phyloP scores from a whole-genome alignment of 257 asterid genomes.

The Fraxinus anomala region DNA sequence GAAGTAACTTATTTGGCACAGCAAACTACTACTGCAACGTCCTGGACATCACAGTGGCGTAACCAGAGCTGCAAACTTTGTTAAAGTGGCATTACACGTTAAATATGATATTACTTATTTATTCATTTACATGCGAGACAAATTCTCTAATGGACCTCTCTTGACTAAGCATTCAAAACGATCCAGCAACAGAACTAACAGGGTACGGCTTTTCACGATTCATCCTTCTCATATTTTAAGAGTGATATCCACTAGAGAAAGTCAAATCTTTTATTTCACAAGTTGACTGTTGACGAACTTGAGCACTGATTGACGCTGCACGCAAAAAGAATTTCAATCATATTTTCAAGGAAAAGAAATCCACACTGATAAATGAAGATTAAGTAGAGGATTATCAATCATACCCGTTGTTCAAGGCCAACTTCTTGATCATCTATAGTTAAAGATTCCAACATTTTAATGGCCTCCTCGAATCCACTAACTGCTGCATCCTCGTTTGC shows the following conservation, averaged over 20 bases:
- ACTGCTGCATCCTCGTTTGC: conserved; percentile 65
- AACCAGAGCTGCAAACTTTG: neutral
- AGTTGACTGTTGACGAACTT: conserved; percentile 72
- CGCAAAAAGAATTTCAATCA: conserved; percentile 19
- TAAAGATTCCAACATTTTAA: conserved; percentile 60
- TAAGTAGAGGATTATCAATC: conserved; percentile 2
- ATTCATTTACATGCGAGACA: neutral
- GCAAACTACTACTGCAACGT: neutral
- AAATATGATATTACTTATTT: neutral
- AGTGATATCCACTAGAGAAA: neutral
- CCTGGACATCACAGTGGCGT: neutral
- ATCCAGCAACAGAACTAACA: neutral
- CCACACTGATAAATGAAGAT: neutral
- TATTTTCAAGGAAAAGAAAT: conserved; percentile 7
- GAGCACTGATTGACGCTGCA: conserved; percentile 81
- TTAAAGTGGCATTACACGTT: neutral
- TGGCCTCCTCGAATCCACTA: conserved; percentile 75
- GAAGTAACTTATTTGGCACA: neutral
- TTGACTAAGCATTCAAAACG: neutral
- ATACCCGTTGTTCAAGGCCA: conserved; percentile 72
- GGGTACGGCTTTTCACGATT: neutral
- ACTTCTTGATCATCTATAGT: conserved; percentile 51
- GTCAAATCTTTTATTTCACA: conserved; percentile 32
- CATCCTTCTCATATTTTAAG: neutral
- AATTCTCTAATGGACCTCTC: neutral